Percentiles rank a stretch among this genome's conserved stretches.
Conservation (phyloP, 345 rosid species). For the Populus nigra region DNA sequence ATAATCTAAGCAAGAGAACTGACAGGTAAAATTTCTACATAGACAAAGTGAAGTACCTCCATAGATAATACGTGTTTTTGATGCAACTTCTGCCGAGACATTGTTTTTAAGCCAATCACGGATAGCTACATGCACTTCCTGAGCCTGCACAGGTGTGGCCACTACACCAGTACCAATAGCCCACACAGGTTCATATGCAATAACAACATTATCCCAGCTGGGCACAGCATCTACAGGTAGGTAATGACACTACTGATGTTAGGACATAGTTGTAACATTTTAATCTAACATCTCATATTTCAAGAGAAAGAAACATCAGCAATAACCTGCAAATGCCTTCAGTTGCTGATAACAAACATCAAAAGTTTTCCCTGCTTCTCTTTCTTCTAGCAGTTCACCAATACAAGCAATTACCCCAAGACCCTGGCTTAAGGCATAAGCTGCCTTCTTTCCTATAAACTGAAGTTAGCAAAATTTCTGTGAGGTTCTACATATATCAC, state of each 20-base stretch:
- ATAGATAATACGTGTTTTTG: conserved; percentile 87
- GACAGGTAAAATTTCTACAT: not conserved
- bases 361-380: conserved; percentile 95
- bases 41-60: conserved; percentile 57
- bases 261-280: conserved; percentile 6
- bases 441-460: conserved; percentile 98
- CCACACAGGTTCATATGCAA: conserved; percentile 99
- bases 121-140: conserved; percentile 85
- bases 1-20: not conserved
- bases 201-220: conserved; percentile 84
- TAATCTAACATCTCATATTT: not conserved
- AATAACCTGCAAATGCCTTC: conserved; percentile 80
- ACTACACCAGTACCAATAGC: conserved; percentile 99
- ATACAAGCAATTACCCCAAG: conserved; percentile 95
- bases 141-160: conserved; percentile 91
- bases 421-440: conserved; percentile 79
- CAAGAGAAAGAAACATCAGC: not conserved
- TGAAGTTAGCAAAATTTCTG: conserved; percentile 31
- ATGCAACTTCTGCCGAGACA: conserved; percentile 83
- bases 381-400: conserved; percentile 79
- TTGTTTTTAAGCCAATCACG: conserved; percentile 94
- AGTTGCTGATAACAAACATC: conserved; percentile 88
- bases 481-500: not conserved
- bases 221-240: conserved; percentile 68
- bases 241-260: not conserved